Base-by-base conservation (phyloP, 2,329 filamentous ascomycete genomes). In the Calycina herbarum region DNA sequence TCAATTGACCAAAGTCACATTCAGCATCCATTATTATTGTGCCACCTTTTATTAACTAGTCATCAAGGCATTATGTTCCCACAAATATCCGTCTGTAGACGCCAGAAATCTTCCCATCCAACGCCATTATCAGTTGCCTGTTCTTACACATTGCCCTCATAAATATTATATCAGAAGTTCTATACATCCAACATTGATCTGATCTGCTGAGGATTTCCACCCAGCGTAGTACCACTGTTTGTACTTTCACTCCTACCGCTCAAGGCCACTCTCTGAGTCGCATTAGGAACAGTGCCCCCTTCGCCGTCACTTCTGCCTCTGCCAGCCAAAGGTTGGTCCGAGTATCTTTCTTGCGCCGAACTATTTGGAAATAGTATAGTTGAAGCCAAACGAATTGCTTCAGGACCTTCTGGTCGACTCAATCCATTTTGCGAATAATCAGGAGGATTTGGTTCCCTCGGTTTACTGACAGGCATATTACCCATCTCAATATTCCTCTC, bases 341-440 rank as follows among this genome's bases (percentile, higher is more conserved):
- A 66, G 35, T 71, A 70, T 17, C 51, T 59, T 45, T 66, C 62
- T 20, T 61, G 60, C 27, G 60, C 65, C 56, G 66, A 20, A 17
- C 13, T 27, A 54, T 63, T 59, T 5, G 70, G 72, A 48, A 70
- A 71, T 3, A 70, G 45, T 7, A 71, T 27, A 61, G 31, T 66
- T 10, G 68, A 62, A 8, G 68, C 68, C n/a, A 59, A 38, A 17
- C 64, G 62, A 1, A 69, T 35, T 33, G 63, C 57, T 5, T 67
- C 64, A 0, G 86, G 81, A 67, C 90, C 86, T 57, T 85, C 81
- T 82, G 78, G 73, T 81, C 33, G 42, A 13, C n/a, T 35, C 27
- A 24, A 20, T 1, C 38, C 38, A 20, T 61, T 20, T 17, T 57
- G 8, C 27, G 38, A 5, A 8, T 57, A 29, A 20, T 31, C 38